These are phyloP conservation scores for Amphichorda felina DNA, from an alignment of 2,329 filamentous ascomycete species.

Conservation along the genomic window DNA sequence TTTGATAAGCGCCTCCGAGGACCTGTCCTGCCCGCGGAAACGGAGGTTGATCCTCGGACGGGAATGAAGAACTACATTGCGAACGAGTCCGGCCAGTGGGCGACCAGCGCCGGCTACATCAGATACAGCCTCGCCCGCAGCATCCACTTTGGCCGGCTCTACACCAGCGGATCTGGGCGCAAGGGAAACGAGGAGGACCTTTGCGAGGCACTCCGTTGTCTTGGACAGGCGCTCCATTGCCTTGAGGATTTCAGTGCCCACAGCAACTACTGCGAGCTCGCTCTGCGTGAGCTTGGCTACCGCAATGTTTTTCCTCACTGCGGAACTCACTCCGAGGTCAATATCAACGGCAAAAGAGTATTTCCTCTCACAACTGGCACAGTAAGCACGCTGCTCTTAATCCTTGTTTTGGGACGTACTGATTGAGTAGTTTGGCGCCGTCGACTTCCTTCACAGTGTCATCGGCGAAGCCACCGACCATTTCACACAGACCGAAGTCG, in stretches of 20 bases:
- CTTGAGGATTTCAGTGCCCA: slow-evolving; percentile 73
- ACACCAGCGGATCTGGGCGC: slow-evolving; percentile 51
- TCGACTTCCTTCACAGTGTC: slow-evolving; percentile 76
- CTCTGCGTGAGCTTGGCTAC: slow-evolving; percentile 63
- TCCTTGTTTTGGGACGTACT: background rate
- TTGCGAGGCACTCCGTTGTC: slow-evolving; percentile 66
- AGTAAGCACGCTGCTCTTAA: slow-evolving; percentile 13
- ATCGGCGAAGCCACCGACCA: slow-evolving; percentile 69
- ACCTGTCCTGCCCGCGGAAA: slow-evolving; percentile 60
- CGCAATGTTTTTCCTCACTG: slow-evolving; percentile 73
- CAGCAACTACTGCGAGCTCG: slow-evolving; percentile 74
- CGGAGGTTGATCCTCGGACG: slow-evolving; percentile 61
- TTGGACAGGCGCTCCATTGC: slow-evolving; percentile 66
- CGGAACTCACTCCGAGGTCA: slow-evolving; percentile 54
- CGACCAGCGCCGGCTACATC: slow-evolving; percentile 79
- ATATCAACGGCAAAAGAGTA: slow-evolving; percentile 48
- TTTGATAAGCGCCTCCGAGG: slow-evolving; percentile 73
- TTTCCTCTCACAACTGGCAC: slow-evolving; percentile 62
- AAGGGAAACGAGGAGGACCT: slow-evolving; percentile 62
- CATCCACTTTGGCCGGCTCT: slow-evolving; percentile 68
- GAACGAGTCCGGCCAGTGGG: slow-evolving; percentile 78
- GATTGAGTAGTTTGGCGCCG: slow-evolving; percentile 52
- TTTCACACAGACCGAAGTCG: slow-evolving; percentile 75
- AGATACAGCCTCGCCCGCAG: slow-evolving; percentile 62
- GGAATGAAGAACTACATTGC: slow-evolving; percentile 99